These are phyloP conservation scores for Chlamydomonas asymmetrica DNA, from an alignment of 139 green algal species.

Conservation along the genomic window DNA sequence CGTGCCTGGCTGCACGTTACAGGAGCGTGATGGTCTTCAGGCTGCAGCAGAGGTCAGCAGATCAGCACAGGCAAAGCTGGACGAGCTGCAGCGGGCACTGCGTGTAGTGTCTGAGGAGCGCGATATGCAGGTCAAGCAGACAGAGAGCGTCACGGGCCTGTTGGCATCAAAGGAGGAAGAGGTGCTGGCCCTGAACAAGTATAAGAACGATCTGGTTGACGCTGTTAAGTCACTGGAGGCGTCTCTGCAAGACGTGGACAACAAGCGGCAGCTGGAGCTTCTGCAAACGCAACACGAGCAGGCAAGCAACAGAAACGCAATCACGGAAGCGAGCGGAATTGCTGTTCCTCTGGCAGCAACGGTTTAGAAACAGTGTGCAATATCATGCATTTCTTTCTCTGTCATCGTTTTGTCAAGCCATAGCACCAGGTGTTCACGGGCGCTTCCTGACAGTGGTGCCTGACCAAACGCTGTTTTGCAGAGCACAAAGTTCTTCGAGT, in stretches of 20 bases:
- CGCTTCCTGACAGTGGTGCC: too few relatives aligned
- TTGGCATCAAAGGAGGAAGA: slow-evolving; percentile 18
- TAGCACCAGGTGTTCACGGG: too few relatives aligned
- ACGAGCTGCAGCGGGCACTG: slow-evolving; percentile 21
- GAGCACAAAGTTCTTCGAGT: slow-evolving; percentile 21
- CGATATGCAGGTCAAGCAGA: neutral
- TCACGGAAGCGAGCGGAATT: too few relatives aligned
- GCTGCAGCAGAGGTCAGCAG: neutral
- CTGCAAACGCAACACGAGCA: slow-evolving; percentile 46
- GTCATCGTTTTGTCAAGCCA: too few relatives aligned
- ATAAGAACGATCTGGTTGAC: slow-evolving; percentile 22
- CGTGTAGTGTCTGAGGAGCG: neutral
- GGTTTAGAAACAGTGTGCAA: too few relatives aligned
- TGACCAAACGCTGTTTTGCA: too few relatives aligned
- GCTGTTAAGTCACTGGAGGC: slow-evolving; percentile 28
- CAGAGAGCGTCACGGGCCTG: slow-evolving; percentile 14
- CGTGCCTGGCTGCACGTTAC: too few relatives aligned
- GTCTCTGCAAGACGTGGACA: slow-evolving; percentile 28
- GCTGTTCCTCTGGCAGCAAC: too few relatives aligned
- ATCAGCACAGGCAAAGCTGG: slow-evolving; percentile 5
- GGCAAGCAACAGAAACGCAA: too few relatives aligned
- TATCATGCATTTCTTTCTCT: too few relatives aligned
- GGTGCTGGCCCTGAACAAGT: neutral
- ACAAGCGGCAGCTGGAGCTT: slow-evolving; percentile 32
- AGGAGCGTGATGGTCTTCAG: slow-evolving; percentile 11